phyloP scores from a whole-genome alignment of 441 rosid genomes.

The Corymbia calophylla region DNA sequence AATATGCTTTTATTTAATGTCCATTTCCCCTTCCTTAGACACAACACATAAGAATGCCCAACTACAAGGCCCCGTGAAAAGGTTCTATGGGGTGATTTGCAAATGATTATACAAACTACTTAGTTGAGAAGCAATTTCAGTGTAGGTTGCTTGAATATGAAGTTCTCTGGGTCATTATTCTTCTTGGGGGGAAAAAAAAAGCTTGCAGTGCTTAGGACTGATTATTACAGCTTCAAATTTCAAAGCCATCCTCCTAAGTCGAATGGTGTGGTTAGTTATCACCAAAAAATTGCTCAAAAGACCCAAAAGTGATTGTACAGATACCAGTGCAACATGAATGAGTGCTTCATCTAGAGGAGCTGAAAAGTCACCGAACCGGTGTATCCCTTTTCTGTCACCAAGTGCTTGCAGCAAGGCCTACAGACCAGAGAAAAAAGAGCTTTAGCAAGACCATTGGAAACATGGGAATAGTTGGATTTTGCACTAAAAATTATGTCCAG shows the following conservation, averaged over 20 bases:
- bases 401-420: slow-evolving; percentile 86
- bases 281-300: neutral
- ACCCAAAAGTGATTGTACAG: neutral
- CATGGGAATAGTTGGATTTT: neutral
- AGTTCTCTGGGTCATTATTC: neutral
- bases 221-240: neutral
- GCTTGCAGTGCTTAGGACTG: neutral
- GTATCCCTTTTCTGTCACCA: slow-evolving; percentile 90
- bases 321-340: slow-evolving; percentile 84
- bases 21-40: neutral
- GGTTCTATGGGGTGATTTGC: neutral
- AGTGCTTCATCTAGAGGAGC: slow-evolving; percentile 96
- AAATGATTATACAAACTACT: neutral
- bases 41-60: neutral
- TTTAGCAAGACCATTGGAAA: neutral
- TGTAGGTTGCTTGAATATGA: neutral
- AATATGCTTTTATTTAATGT: neutral
- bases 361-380: slow-evolving; percentile 85
- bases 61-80: neutral
- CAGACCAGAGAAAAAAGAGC: neutral
- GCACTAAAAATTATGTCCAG: neutral
- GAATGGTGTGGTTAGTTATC: neutral
- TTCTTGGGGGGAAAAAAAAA: neutral
- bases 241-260: neutral
- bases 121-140: neutral